Conservation (phyloP, 495 filamentous ascomycete genomes). For the Aspergillus leporis region DNA sequence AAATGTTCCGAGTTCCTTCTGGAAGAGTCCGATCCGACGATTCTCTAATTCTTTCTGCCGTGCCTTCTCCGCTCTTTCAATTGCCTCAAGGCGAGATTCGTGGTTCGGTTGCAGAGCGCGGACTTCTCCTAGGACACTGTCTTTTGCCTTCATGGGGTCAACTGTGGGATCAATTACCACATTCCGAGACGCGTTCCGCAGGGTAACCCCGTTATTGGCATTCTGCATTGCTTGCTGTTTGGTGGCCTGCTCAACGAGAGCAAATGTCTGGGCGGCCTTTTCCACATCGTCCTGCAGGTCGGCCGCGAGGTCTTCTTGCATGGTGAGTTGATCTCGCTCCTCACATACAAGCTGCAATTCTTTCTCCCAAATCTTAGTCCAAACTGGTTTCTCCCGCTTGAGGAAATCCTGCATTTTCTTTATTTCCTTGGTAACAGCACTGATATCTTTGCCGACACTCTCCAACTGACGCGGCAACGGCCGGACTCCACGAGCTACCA, state of each 20-base stretch:
- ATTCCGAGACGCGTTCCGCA: slow-evolving; percentile 57
- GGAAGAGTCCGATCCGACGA: slow-evolving; percentile 74
- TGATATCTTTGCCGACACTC: slow-evolving; percentile 81
- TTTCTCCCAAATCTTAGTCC: slow-evolving; percentile 98
- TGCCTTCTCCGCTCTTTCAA: slow-evolving; percentile 89
- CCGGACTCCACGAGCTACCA: slow-evolving; percentile 88
- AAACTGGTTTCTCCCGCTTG: slow-evolving; percentile 86
- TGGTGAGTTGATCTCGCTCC: slow-evolving; percentile 87
- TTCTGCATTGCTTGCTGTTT: slow-evolving; percentile 88
- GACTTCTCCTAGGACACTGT: slow-evolving; percentile 89
- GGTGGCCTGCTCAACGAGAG: slow-evolving; percentile 92
- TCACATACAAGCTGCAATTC: slow-evolving; percentile 92
- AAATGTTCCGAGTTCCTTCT: slow-evolving; percentile 83
- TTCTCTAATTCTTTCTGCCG: slow-evolving; percentile 84
- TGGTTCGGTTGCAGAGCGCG: slow-evolving; percentile 94
- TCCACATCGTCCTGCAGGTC: slow-evolving; percentile 94
- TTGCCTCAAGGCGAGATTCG: slow-evolving; percentile 87
- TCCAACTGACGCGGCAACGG: slow-evolving; percentile 91
- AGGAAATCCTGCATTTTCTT: slow-evolving; percentile 95
- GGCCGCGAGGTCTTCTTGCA: slow-evolving; percentile 89
- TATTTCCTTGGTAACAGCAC: slow-evolving; percentile 75
- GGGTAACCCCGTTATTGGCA: slow-evolving; percentile 36
- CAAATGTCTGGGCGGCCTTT: slow-evolving; percentile 88
- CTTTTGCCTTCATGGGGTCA: slow-evolving; percentile 81
- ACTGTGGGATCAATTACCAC: slow-evolving; percentile 63